Conservation (phyloP, 768 basidiomycete species). For the Dictyophora rubrovolvata region DNA sequence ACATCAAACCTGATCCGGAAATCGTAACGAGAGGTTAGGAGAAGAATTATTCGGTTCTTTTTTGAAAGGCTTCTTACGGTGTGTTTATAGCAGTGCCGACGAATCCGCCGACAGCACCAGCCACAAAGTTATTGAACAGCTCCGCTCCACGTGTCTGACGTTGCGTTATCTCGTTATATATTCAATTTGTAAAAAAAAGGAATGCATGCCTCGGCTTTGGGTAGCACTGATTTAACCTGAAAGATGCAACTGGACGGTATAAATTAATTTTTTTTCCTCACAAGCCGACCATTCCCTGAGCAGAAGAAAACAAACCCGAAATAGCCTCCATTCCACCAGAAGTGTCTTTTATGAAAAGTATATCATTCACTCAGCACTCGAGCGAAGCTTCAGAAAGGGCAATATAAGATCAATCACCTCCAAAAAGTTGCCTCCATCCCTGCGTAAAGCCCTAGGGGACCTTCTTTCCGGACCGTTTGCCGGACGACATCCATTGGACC, state of each 20-base stretch:
- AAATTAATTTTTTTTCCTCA: neutral
- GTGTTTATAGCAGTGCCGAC: constrained; percentile 88
- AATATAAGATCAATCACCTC: constrained; percentile 44
- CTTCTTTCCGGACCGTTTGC: constrained; percentile 67
- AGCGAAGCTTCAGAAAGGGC: neutral
- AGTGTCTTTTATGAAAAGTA: constrained; percentile 37
- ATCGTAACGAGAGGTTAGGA: no score
- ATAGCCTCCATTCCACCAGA: constrained; percentile 94
- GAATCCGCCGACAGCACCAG: constrained; percentile 84
- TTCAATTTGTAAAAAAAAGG: neutral
- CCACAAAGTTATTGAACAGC: constrained; percentile 85
- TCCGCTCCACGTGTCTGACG: constrained; percentile 56
- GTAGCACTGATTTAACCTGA: constrained; percentile 69
- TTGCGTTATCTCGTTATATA: neutral
- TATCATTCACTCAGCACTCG: neutral
- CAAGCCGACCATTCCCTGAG: neutral
- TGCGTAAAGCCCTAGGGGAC: constrained; percentile 75
- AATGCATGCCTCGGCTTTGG: constrained; percentile 66
- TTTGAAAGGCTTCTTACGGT: constrained; percentile 42
- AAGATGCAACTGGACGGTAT: constrained; percentile 49
- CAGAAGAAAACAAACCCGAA: constrained; percentile 43
- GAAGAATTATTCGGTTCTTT: no score
- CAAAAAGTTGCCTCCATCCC: constrained; percentile 99
- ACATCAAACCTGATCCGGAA: constrained; percentile 36
- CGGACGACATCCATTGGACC: constrained; percentile 89